Conservation (phyloP, 2,329 filamentous ascomycete genomes). For the Cyphellophora attinorum region DNA sequence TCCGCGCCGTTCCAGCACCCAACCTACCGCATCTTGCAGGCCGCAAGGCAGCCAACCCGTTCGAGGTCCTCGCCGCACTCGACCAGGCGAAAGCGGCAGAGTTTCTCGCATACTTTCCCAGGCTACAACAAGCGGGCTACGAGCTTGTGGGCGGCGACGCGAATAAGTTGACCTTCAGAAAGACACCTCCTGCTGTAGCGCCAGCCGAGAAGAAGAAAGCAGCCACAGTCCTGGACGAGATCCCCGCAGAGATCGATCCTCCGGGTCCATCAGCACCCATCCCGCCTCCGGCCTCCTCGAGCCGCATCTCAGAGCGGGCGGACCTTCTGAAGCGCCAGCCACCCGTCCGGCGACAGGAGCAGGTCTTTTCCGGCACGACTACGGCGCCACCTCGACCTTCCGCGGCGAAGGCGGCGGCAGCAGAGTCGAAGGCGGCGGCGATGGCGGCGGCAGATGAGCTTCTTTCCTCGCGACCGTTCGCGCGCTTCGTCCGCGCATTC, state of each 20-base stretch:
- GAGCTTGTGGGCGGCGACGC: slow-evolving; percentile 31
- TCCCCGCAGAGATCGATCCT: slow-evolving; percentile 10
- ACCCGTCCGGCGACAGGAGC: slow-evolving; percentile 14
- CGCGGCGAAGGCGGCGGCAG: background rate
- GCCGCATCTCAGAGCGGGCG: background rate
- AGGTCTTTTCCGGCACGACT: slow-evolving; percentile 17
- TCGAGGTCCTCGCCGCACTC: slow-evolving; percentile 27
- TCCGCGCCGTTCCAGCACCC: slow-evolving; percentile 8
- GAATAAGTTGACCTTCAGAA: slow-evolving; percentile 30
- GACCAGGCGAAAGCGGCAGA: slow-evolving; percentile 26
- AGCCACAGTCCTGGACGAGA: slow-evolving; percentile 14
- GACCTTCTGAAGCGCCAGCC: background rate
- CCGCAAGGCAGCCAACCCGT: slow-evolving; percentile 21
- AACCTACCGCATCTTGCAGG: slow-evolving; percentile 24
- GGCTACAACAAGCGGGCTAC: slow-evolving; percentile 30
- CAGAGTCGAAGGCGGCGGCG: background rate
- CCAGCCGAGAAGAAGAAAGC: slow-evolving; percentile 3
- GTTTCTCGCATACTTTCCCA: slow-evolving; percentile 30
- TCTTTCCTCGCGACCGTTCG: background rate
- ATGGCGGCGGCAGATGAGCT: background rate
- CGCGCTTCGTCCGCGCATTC: slow-evolving; percentile 4
- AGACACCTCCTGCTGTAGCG: background rate
- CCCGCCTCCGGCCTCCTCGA: slow-evolving; percentile 6
- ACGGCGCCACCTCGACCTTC: slow-evolving; percentile 4
- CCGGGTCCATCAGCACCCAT: slow-evolving; percentile 14